phyloP scores from a whole-genome alignment of 2,329 filamentous ascomycete species.

The Coniella lustricola region DNA sequence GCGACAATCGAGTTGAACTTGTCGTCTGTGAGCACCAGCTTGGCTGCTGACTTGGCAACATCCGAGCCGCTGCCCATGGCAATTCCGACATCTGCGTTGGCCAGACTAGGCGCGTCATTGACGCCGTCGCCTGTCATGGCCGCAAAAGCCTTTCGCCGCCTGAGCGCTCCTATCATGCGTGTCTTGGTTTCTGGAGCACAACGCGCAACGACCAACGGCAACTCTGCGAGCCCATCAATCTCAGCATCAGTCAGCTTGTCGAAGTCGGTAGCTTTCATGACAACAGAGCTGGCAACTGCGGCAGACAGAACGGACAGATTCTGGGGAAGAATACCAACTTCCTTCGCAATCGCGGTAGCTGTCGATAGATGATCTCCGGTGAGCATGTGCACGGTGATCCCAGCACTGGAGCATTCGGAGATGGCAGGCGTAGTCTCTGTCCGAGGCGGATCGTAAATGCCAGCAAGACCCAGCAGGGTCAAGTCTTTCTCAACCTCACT shows the following conservation, averaged over 20 bases:
- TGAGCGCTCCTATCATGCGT: conserved; percentile 82
- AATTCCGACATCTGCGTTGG: conserved; percentile 77
- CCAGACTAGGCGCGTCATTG: conserved; percentile 77
- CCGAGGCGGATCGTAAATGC: conserved; percentile 81
- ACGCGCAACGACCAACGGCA: conserved; percentile 76
- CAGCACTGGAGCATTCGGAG: conserved; percentile 61
- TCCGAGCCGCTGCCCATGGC: conserved; percentile 87
- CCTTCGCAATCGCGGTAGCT: conserved; percentile 67
- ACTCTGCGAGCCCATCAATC: conserved; percentile 66
- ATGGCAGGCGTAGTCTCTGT: conserved; percentile 71
- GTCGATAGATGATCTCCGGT: conserved; percentile 78
- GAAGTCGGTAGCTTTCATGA: conserved; percentile 71
- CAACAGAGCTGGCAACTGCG: conserved; percentile 58
- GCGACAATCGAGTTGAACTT: conserved; percentile 83
- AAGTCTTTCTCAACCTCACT: conserved; percentile 59
- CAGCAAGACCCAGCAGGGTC: conserved; percentile 71
- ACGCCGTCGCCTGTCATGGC: conserved; percentile 88
- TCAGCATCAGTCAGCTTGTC: conserved; percentile 69
- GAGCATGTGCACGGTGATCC: conserved; percentile 76
- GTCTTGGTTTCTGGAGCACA: conserved; percentile 84
- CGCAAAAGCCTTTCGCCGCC: conserved; percentile 67
- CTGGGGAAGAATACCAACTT: conserved; percentile 69
- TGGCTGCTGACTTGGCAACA: conserved; percentile 75
- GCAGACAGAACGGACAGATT: conserved; percentile 54
- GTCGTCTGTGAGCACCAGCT: conserved; percentile 80